Base-by-base conservation (phyloP, 108 stramenopile genomes). In the Chaetoceros tenuissimus region DNA sequence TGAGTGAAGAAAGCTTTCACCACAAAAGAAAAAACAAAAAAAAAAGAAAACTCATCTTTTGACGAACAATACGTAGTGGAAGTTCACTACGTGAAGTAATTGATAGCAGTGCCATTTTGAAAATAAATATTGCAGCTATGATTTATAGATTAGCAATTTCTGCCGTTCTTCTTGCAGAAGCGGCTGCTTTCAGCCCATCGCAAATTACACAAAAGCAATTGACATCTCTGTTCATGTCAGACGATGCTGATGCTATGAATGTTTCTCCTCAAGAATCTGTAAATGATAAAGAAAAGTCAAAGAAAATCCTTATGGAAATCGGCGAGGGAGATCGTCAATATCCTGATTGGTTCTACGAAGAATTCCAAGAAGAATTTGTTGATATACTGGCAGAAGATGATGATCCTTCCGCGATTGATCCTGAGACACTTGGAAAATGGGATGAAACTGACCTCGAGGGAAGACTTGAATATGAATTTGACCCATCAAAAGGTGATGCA, bases 391-490 rank as follows among this genome's bases (percentile, higher is more conserved):
- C 68, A 22, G 67, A 69, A 59, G 68, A 68, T 19, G 81, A 80
- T 31, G 87, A 82, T 67, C 80, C 80, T 1, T 69, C 72, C 44
- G 83, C 84, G 34, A 66, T 89, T 31, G 87, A 85, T 65, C 66
- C 69, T 16, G 24, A 55, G 25, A 83, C 81, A 0, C 53, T 85
- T 17, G 84, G 87, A 13, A 64, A 69, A 10, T 89, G 81, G 75
- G 76, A 82, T 44, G 79, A 81, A 20, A 47, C 53, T 10, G 69
- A 75, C 51, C 28, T 75, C 22, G 51, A 70, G 51, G 68, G 65
- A 51, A 82, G 77, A 61, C 81, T 83, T 48, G 87, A 85, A 29
- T 81, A 81, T 65, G 87, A 89, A 59, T 85, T 81, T 81, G 77
- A 82, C 51, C 79, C 84, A 0, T 57, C 63, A 24, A 60, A 62